These are phyloP conservation scores for Cryptosporidium ubiquitum DNA, from an alignment of 169 alveolate species.

Conservation along the genomic window DNA sequence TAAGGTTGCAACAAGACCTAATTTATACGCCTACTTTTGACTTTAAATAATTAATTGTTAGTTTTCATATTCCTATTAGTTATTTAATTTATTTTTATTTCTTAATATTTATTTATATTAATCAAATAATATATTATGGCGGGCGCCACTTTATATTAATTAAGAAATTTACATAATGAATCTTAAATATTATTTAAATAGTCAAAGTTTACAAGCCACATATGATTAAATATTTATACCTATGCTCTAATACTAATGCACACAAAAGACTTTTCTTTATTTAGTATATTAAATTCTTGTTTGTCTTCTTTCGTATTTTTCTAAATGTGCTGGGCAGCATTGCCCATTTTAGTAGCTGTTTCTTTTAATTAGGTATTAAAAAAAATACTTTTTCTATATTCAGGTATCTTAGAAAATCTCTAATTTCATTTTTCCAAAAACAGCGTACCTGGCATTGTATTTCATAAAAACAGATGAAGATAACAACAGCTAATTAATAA, in stretches of 20 bases:
- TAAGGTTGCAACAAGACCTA: constrained; percentile 14
- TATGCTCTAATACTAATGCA: too few species aligned
- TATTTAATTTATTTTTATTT: neutral
- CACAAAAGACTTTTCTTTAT: too few species aligned
- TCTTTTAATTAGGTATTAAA: too few species aligned
- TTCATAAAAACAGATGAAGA: neutral
- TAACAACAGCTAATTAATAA: too few species aligned
- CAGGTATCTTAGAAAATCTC: neutral
- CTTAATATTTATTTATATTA: neutral
- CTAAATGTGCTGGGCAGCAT: too few species aligned
- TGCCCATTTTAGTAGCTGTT: neutral
- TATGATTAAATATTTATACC: too few species aligned
- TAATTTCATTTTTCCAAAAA: too few species aligned
- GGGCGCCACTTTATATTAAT: neutral
- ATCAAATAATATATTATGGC: neutral
- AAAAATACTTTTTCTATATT: neutral
- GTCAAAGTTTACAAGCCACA: neutral
- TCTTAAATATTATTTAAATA: neutral
- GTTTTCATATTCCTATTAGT: too few species aligned
- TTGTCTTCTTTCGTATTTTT: too few species aligned
- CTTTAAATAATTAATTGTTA: neutral
- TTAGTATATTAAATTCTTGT: too few species aligned
- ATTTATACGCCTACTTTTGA: neutral
- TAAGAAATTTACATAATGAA: neutral
- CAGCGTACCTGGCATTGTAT: too few species aligned